phyloP scores from a whole-genome alignment of 2,329 filamentous ascomycete species.

The Xylariaceae sp. region DNA sequence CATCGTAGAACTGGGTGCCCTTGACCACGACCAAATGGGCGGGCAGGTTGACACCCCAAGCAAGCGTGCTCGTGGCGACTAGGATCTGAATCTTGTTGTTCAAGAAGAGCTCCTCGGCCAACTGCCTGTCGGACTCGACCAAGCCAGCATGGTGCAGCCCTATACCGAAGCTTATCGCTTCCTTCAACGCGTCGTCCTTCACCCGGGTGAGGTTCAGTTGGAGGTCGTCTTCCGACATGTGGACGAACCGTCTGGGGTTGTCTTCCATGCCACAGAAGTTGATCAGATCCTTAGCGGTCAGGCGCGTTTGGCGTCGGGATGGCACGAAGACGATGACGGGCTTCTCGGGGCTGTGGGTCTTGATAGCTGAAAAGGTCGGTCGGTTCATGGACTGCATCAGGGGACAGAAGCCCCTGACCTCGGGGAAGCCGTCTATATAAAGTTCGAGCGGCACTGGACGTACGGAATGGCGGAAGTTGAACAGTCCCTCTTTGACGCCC shows the following conservation, averaged over 20 bases:
- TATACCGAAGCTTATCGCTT: slow-evolving; percentile 96
- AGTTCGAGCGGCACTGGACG: slow-evolving; percentile 93
- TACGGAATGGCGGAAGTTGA: slow-evolving; percentile 96
- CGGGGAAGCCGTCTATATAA: slow-evolving; percentile 95
- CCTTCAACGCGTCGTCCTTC: slow-evolving; percentile 86
- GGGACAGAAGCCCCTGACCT: slow-evolving; percentile 90
- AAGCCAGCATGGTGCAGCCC: slow-evolving; percentile 95
- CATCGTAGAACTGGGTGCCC: slow-evolving; percentile 96
- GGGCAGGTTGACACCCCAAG: slow-evolving; percentile 96
- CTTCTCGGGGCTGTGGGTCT: slow-evolving; percentile 92
- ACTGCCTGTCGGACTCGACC: slow-evolving; percentile 85
- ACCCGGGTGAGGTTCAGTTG: slow-evolving; percentile 81
- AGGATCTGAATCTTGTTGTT: slow-evolving; percentile 98
- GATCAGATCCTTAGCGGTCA: slow-evolving; percentile 94
- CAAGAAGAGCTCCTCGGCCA: slow-evolving; percentile 90
- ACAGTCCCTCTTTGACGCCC: slow-evolving; percentile 89
- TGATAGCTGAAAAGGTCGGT: slow-evolving; percentile 92
- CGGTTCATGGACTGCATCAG: slow-evolving; percentile 99
- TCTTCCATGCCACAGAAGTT: slow-evolving; percentile 99
- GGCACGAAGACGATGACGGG: slow-evolving; percentile 98
- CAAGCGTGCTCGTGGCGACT: slow-evolving; percentile 89
- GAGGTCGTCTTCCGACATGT: slow-evolving; percentile 91
- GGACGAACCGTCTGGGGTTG: slow-evolving; percentile 85
- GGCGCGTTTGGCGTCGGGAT: slow-evolving; percentile 85
- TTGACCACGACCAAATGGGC: slow-evolving; percentile 97